Conservation (phyloP, 352 stramenopile genomes). For the Pythium aquatile region DNA sequence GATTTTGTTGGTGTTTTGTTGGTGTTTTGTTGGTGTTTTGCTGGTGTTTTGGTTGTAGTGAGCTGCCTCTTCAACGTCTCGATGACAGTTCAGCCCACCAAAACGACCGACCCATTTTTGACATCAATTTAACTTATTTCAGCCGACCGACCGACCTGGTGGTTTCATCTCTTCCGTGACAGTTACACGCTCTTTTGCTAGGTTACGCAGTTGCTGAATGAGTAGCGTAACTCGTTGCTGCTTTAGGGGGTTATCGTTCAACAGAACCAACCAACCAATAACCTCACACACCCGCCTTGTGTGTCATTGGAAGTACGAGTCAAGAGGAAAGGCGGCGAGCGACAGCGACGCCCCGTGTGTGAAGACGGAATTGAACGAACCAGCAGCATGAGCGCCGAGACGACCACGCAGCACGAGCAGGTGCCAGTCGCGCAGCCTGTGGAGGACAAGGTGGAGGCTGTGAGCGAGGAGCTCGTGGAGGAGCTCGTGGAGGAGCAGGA, state of each 20-base stretch:
- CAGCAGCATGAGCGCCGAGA: slow-evolving; percentile 29
- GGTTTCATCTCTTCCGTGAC: slow-evolving; percentile 9
- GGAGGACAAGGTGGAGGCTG: slow-evolving; percentile 26
- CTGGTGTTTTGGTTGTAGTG: background rate
- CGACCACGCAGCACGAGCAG: slow-evolving; percentile 30
- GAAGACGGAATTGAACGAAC: background rate
- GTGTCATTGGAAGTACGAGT: slow-evolving; percentile 19
- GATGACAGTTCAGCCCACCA: slow-evolving; percentile 1
- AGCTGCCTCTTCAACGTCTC: slow-evolving; percentile 2
- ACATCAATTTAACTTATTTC: background rate
- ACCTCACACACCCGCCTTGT: slow-evolving; percentile 6
- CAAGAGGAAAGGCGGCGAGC: slow-evolving; percentile 6
- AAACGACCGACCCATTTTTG: slow-evolving; percentile 13
- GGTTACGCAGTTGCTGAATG: slow-evolving; percentile 19
- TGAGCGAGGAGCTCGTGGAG: slow-evolving; percentile 32
- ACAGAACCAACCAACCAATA: slow-evolving; percentile 38
- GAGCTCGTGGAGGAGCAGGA: slow-evolving; percentile 16
- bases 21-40: background rate
- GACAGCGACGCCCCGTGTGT: background rate
- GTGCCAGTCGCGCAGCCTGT: slow-evolving; percentile 40
- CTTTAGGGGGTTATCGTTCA: slow-evolving; percentile 15
- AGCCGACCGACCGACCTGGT: slow-evolving; percentile 20
- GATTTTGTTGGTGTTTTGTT: background rate
- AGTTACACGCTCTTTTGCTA: background rate
- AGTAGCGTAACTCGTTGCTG: slow-evolving; percentile 16